Percentiles rank a stretch among this genome's conserved stretches.
phyloP scores from a whole-genome alignment of 306 rosid genomes.

The Cotoneaster glaucophyllus region DNA sequence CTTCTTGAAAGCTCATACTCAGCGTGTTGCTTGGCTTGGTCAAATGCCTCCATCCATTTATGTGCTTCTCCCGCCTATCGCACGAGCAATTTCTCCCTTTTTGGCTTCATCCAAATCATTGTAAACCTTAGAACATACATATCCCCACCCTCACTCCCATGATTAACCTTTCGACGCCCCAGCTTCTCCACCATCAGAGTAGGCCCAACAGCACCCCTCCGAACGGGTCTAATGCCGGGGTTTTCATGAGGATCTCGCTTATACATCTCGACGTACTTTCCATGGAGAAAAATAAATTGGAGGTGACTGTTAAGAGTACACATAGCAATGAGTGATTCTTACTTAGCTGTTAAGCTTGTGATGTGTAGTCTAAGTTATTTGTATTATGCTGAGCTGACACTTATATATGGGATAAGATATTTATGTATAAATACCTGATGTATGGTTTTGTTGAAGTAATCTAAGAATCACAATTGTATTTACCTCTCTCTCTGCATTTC shows the following conservation, averaged over 20 bases:
- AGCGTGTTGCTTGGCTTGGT: slow-evolving; percentile 82
- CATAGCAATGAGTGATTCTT: too few relatives aligned
- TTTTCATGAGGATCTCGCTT: slow-evolving; percentile 75
- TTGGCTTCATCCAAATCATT: slow-evolving; percentile 70
- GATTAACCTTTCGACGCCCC: slow-evolving; percentile 55
- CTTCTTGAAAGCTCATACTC: slow-evolving; percentile 52
- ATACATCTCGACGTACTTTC: slow-evolving; percentile 63
- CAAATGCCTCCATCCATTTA: slow-evolving; percentile 88
- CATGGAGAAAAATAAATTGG: slow-evolving; percentile 60
- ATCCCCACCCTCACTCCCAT: slow-evolving; percentile 50
- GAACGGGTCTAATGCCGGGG: slow-evolving; percentile 75
- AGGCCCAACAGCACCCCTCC: slow-evolving; percentile 75
- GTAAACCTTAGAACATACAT: slow-evolving; percentile 63
- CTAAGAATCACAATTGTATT: too few relatives aligned
- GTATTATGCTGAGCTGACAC: too few relatives aligned
- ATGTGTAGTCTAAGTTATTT: too few relatives aligned
- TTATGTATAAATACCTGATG: too few relatives aligned
- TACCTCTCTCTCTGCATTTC: too few relatives aligned
- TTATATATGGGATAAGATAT: too few relatives aligned
- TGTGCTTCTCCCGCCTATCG: slow-evolving; percentile 61
- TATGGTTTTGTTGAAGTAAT: too few relatives aligned
- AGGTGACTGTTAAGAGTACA: too few relatives aligned
- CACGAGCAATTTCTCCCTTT: slow-evolving; percentile 93
- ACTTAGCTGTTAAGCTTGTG: too few relatives aligned
- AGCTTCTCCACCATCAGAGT: slow-evolving; percentile 66